phyloP scores from a whole-genome alignment of 805 yeast genomes.

The Starmerella gropengiesseri region DNA sequence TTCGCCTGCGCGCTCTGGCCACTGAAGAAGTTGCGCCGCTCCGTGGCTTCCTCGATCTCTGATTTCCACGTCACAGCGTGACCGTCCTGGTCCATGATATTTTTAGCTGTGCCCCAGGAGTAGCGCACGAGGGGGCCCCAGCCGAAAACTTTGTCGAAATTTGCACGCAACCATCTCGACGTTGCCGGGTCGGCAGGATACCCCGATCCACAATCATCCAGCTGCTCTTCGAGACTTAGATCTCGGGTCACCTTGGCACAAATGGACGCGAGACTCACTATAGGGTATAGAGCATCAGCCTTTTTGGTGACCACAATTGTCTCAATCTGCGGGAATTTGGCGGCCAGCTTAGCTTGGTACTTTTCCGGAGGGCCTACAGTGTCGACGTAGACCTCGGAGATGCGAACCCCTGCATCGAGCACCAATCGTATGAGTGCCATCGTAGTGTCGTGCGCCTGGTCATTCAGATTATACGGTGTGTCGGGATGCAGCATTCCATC shows the following conservation, averaged over 20 bases:
- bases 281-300: conserved; percentile 86
- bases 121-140: conserved; percentile 73
- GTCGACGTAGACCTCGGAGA: conserved; percentile 73
- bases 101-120: conserved; percentile 90
- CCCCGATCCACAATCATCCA: conserved; percentile 65
- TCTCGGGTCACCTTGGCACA: conserved; percentile 97
- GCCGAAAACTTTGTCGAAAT: conserved; percentile 67
- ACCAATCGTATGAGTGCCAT: conserved; percentile 63
- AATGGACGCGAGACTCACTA: conserved; percentile 88
- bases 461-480: conserved; percentile 69
- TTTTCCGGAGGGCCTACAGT: conserved; percentile 92
- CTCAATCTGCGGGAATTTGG: conserved; percentile 50
- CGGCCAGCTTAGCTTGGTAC: conserved; percentile 65
- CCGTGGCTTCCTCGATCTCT: conserved; percentile 30
- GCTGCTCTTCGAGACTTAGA: conserved; percentile 35
- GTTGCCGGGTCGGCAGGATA: conserved; percentile 92
- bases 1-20: not conserved
- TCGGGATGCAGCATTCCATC: conserved; percentile 71
- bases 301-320: conserved; percentile 80
- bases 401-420: conserved; percentile 46
- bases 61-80: conserved; percentile 52
- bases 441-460: conserved; percentile 94
- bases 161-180: conserved; percentile 53
- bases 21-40: conserved; percentile 2
- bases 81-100: conserved; percentile 45